Percentiles rank a stretch among this genome's conserved stretches.
Conservation (phyloP, 164 flowering plant genomes). For the Malania oleifera region DNA sequence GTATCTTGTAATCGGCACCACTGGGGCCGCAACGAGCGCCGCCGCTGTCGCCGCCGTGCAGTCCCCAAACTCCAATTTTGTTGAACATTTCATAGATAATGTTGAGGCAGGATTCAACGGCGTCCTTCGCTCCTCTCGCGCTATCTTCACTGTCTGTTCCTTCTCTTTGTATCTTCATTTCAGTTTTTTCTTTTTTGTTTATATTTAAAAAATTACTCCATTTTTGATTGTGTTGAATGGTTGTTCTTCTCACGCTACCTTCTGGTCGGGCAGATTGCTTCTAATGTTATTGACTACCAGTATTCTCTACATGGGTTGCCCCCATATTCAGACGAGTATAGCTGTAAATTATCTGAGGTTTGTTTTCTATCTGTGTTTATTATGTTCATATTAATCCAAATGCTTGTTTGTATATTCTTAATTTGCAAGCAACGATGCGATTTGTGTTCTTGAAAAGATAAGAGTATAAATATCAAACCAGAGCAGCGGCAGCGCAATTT, state of each 20-base stretch:
- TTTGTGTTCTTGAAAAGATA: no score
- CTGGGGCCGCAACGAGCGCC: conserved; percentile 6
- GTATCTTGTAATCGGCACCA: conserved; percentile 37
- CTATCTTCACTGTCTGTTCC: conserved; percentile 50
- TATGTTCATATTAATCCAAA: not conserved
- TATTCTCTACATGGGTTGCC: conserved; percentile 48
- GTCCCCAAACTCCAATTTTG: conserved; percentile 23
- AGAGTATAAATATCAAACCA: no score
- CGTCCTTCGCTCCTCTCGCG: conserved; percentile 68
- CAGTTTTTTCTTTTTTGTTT: not conserved
- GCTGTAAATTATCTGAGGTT: conserved; percentile 48
- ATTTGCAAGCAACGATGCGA: no score
- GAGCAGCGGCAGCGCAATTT: no score
- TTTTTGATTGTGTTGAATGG: not conserved
- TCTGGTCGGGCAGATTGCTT: conserved; percentile 43
- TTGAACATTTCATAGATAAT: conserved; percentile 13
- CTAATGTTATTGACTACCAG: conserved; percentile 66
- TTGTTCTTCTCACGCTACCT: not conserved
- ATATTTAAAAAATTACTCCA: not conserved
- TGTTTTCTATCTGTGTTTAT: not conserved
- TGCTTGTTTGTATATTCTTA: not conserved
- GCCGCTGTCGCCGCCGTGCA: conserved; percentile 18
- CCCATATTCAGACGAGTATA: conserved; percentile 48
- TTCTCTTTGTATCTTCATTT: conserved; percentile 5
- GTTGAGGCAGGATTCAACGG: conserved; percentile 33